A percentile compares a stretch with the other conserved stretches of the same genome.
phyloP scores from a whole-genome alignment of 2,329 filamentous ascomycete genomes.

The Monosporascus sp. region DNA sequence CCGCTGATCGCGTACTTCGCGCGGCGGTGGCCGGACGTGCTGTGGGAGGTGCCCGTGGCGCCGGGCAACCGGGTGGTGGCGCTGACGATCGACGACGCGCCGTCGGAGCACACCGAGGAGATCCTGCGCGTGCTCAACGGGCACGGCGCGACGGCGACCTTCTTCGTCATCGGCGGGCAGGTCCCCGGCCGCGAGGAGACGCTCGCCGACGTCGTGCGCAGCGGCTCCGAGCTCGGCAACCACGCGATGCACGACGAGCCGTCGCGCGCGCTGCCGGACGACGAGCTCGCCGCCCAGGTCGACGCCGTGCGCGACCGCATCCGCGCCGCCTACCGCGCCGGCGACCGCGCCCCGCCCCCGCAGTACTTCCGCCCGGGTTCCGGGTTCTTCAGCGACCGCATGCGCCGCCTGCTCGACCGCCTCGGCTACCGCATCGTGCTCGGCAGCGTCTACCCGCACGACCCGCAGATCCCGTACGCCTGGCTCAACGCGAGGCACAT shows the following conservation, averaged over 20 bases:
- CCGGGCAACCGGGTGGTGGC: slow-evolving; percentile 63
- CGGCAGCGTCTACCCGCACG: slow-evolving; percentile 83
- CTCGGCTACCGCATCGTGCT: slow-evolving; percentile 71
- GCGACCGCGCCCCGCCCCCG: slow-evolving; percentile 35
- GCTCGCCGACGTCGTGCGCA: slow-evolving; percentile 53
- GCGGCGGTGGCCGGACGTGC: slow-evolving; percentile 68
- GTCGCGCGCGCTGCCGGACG: slow-evolving; percentile 54
- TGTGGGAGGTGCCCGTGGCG: slow-evolving; percentile 58
- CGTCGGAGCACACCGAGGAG: slow-evolving; percentile 64
- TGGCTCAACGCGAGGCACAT: slow-evolving; percentile 72
- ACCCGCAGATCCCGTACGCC: slow-evolving; percentile 73
- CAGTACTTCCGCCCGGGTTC: slow-evolving; percentile 79
- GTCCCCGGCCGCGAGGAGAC: slow-evolving; percentile 51
- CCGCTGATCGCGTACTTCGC: slow-evolving; percentile 67
- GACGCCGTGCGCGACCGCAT: slow-evolving; percentile 48
- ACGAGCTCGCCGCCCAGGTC: slow-evolving; percentile 60
- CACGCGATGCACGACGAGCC: slow-evolving; percentile 88
- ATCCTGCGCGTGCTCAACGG: slow-evolving; percentile 65
- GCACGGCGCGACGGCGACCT: slow-evolving; percentile 70
- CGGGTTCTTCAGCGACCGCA: slow-evolving; percentile 71
- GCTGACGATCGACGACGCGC: slow-evolving; percentile 83
- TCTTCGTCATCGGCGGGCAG: slow-evolving; percentile 84
- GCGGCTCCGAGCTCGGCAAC: slow-evolving; percentile 72
- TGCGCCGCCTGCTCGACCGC: slow-evolving; percentile 55
- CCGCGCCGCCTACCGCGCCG: slow-evolving; percentile 26